phyloP scores from a whole-genome alignment of 2,329 filamentous ascomycete genomes.

The Ascochyta viciae-villosae region DNA sequence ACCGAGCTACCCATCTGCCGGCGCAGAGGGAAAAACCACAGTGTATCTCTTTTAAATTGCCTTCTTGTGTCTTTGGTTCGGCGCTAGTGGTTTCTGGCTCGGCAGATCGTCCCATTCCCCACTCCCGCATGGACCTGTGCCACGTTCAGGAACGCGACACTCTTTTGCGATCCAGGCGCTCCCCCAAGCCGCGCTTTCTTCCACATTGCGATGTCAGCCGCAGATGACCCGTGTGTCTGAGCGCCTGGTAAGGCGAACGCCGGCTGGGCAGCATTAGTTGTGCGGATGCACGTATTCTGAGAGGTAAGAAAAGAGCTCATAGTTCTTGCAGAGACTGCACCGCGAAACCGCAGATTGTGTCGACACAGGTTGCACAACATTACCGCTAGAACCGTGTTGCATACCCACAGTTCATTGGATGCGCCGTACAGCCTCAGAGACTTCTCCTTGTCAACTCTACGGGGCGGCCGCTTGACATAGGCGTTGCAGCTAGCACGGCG shows the following conservation, averaged over 20 bases:
- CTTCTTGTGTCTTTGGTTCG: not conserved
- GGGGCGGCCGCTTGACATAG: not conserved
- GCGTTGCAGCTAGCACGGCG: slow-evolving; percentile 5
- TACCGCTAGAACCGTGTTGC: not conserved
- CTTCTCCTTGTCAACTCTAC: not conserved
- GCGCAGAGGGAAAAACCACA: not conserved
- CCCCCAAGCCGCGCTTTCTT: slow-evolving; percentile 10
- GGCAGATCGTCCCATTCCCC: slow-evolving; percentile 12
- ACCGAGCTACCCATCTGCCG: not conserved
- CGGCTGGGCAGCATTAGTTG: slow-evolving; percentile 5
- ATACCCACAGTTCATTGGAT: not conserved
- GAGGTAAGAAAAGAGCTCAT: not conserved
- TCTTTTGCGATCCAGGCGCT: slow-evolving; percentile 10
- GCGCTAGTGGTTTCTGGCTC: slow-evolving; percentile 1
- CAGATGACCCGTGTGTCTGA: not conserved
- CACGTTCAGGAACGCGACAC: slow-evolving; percentile 12
- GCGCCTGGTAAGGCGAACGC: not conserved
- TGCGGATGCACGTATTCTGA: not conserved
- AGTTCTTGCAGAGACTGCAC: not conserved
- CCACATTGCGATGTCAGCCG: slow-evolving; percentile 9
- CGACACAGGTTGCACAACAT: not conserved
- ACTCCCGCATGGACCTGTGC: slow-evolving; percentile 11
- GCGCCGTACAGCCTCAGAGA: not conserved
- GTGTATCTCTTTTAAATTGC: not conserved
- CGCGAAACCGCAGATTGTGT: not conserved